A percentile compares a stretch with the other conserved stretches of the same genome.
Evolutionary conservation across 192 early-diverging fungal genomes (phyloP).

Genomic region (Powellomyces hirtus): DNA sequence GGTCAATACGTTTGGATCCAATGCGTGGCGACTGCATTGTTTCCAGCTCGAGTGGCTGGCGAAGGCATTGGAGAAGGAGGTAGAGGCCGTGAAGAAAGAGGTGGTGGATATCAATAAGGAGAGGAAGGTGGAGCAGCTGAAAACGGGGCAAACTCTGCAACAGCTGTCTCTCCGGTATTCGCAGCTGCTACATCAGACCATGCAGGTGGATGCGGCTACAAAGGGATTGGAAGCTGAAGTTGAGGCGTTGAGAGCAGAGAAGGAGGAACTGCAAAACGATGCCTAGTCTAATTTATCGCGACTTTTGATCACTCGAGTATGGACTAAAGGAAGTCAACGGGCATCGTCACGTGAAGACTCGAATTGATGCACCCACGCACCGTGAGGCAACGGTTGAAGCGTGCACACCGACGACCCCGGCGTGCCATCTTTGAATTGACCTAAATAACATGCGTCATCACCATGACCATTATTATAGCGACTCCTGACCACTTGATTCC

Average conservation of each 20-base stretch:
- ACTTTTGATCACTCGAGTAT: no score
- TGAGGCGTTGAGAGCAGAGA: slow-evolving; percentile 12
- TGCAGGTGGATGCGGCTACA: slow-evolving; percentile 37
- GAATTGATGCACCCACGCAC: no score
- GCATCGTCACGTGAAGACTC: no score
- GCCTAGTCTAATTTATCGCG: no score
- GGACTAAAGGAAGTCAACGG: no score
- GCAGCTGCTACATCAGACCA: slow-evolving; percentile 22
- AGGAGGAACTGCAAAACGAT: slow-evolving; percentile 2
- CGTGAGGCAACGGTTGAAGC: no score
- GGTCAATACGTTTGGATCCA: slow-evolving; percentile 42
- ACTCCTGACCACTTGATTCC: no score
- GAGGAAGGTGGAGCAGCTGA: slow-evolving; percentile 45
- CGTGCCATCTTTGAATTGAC: no score
- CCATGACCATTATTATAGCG: no score
- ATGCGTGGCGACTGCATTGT: slow-evolving; percentile 46
- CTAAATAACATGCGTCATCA: no score
- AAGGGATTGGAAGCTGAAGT: slow-evolving; percentile 34
- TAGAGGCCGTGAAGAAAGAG: slow-evolving; percentile 22
- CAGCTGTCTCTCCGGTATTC: slow-evolving; percentile 25
- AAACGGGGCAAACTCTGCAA: slow-evolving; percentile 25
- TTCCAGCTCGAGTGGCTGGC: slow-evolving; percentile 38
- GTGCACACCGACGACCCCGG: no score
- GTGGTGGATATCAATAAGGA: slow-evolving; percentile 44
- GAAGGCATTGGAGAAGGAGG: slow-evolving; percentile 17